These are phyloP conservation scores for Aureobasidium pullulans DNA, from an alignment of 2,329 filamentous ascomycete species.

Conservation along the genomic window DNA sequence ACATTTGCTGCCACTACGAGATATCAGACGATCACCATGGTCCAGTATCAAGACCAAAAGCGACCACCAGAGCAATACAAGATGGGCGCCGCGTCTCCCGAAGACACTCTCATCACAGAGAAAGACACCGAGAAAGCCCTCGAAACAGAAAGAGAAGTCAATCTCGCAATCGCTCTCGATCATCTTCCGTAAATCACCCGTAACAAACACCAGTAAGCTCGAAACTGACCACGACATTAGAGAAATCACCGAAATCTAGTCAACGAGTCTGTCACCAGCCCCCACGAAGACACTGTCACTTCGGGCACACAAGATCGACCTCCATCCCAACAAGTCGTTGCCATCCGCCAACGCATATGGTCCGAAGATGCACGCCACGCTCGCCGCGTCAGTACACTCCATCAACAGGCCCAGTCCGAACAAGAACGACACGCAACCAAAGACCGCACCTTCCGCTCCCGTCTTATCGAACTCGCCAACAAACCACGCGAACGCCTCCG, in stretches of 20 bases:
- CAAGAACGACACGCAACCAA: background rate
- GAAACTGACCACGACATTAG: background rate
- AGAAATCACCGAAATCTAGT: background rate
- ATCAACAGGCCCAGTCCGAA: background rate
- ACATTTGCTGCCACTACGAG: conserved; percentile 9
- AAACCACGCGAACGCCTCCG: background rate
- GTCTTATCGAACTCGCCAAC: background rate
- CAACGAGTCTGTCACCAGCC: background rate
- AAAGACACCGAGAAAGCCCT: background rate
- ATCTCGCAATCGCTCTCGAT: background rate
- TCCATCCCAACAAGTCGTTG: background rate
- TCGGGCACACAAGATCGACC: background rate
- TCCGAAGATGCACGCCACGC: background rate
- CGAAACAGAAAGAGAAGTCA: background rate
- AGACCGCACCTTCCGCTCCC: background rate
- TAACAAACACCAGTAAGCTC: background rate
- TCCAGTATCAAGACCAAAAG: background rate
- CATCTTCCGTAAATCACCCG: background rate
- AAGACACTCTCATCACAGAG: background rate
- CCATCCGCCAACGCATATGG: background rate
- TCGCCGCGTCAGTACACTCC: background rate
- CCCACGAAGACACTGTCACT: background rate
- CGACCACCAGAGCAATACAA: background rate
- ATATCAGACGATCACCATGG: background rate
- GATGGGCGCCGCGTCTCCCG: background rate